phyloP scores from a whole-genome alignment of 2,329 filamentous ascomycete genomes.

The Metarhizium brunneum region DNA sequence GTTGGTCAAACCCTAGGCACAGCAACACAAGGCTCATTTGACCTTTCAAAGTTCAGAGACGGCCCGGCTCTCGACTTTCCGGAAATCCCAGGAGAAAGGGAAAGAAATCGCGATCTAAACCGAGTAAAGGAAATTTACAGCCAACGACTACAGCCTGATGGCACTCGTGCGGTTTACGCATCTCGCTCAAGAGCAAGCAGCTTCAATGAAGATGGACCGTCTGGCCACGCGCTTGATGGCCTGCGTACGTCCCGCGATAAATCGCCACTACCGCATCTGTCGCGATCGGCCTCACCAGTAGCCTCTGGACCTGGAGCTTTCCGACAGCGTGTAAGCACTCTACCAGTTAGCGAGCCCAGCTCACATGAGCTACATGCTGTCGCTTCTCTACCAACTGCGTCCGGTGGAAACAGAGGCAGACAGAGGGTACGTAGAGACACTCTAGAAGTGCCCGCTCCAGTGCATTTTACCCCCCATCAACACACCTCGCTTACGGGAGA shows the following conservation, averaged over 20 bases:
- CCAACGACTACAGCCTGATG: slow-evolving; percentile 20
- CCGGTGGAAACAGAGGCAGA: slow-evolving; percentile 1
- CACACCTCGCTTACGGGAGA: neutral
- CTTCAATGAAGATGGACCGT: slow-evolving; percentile 14
- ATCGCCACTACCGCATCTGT: slow-evolving; percentile 1
- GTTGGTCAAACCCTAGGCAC: slow-evolving; percentile 37
- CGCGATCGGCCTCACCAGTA: slow-evolving; percentile 1
- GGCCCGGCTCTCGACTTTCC: slow-evolving; percentile 42
- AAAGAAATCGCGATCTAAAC: slow-evolving; percentile 16
- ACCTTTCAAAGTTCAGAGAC: slow-evolving; percentile 37
- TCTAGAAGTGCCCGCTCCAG: slow-evolving; percentile 8
- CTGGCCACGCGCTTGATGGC: slow-evolving; percentile 3
- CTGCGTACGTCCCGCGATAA: neutral
- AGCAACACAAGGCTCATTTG: slow-evolving; percentile 35
- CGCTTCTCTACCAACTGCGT: neutral
- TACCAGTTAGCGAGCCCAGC: neutral
- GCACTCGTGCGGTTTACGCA: slow-evolving; percentile 16
- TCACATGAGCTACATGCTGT: neutral
- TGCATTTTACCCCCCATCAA: neutral
- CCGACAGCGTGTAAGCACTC: slow-evolving; percentile 6
- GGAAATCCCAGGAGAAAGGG: slow-evolving; percentile 42
- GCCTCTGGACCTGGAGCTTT: neutral
- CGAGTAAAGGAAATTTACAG: slow-evolving; percentile 32
- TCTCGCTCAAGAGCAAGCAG: slow-evolving; percentile 27
- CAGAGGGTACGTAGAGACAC: slow-evolving; percentile 8